These are phyloP conservation scores for Cyberlindnera lachancei DNA, from an alignment of 805 yeast species.

Conservation along the genomic window DNA sequence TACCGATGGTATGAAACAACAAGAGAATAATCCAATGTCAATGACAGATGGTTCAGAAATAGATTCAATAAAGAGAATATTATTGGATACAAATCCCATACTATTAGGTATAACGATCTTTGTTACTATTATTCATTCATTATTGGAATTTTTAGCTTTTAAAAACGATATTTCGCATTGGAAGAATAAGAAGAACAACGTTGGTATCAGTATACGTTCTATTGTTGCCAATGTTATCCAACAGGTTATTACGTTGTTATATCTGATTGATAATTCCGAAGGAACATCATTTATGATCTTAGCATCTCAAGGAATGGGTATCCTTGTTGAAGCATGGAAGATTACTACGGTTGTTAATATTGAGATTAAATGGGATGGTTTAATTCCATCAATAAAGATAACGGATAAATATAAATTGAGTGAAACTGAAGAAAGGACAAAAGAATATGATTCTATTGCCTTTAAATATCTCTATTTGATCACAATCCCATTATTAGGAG, in stretches of 20 bases:
- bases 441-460: conserved; percentile 34
- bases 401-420: conserved; percentile 28
- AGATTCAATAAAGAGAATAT: conserved; percentile 28
- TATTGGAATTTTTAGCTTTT: conserved; percentile 34
- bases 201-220: conserved; percentile 32
- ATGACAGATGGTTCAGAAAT: conserved; percentile 27
- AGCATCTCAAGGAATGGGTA: conserved; percentile 29
- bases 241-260: conserved; percentile 31
- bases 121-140: conserved; percentile 29
- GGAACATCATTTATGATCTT: conserved; percentile 32
- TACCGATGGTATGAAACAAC: conserved; percentile 25
- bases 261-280: conserved; percentile 31
- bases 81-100: conserved; percentile 31
- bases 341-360: conserved; percentile 30
- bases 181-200: conserved; percentile 31
- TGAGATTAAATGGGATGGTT: conserved; percentile 17
- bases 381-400: conserved; percentile 19
- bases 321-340: conserved; percentile 36
- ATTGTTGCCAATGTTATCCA: conserved; percentile 33
- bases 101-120: conserved; percentile 25
- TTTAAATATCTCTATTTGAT: conserved; percentile 30
- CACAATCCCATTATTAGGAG: conserved; percentile 29
- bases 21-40: conserved; percentile 18
- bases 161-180: conserved; percentile 35
- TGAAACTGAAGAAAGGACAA: conserved; percentile 31